Base-by-base conservation (phyloP, 768 basidiomycete species). In the Coprinellus micaceus region DNA sequence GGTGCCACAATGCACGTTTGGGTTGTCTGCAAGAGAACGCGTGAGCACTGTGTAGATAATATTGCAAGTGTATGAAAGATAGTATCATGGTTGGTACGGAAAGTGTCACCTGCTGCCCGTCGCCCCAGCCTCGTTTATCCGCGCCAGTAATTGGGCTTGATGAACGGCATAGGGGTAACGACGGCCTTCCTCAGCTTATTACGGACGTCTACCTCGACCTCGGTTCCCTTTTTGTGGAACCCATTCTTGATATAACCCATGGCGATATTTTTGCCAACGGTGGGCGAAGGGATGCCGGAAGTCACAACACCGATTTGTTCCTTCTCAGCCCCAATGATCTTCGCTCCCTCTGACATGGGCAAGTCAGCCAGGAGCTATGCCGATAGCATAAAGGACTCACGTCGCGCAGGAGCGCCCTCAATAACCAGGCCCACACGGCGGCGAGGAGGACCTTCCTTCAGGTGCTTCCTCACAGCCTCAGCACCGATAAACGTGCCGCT, bases 261-360 rank as follows among this genome's bases (percentile, higher is more conserved):
- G 0, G 95, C 93, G 62, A 98, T 92, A 70, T 99, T 98, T 69
- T 88, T 86, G 1, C 83, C 84, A 2, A 94, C 76, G 1, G 92
- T 88, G 0, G 95, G 96, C 0, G 94, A 94, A 13, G 97, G 97
- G 59, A 98, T 97, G 45, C 96, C 97, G 0, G 94, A 98, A 0
- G 95, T 99, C 45, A 98, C 82, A 12, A 74, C 80, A 86, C 91
- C 89, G 33, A 94, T 71, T 53, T 89, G 81, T 11, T 73, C 67
- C 17, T 77, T 76, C 13, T 77, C 74, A 0, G 82, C 80, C 4
- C 78, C 74, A 61, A 85, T 82, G 22, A 96, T 84, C 61, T 83
- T 83, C 13, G 90, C 89, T 9, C 91, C 91, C 72, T 93, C 94
- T 88, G n/a, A 39, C 40, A 28, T 51, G 21, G 21, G 43, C 52